phyloP scores from a whole-genome alignment of 2,329 filamentous ascomycete species.

The Metarhizium guizhouense region DNA sequence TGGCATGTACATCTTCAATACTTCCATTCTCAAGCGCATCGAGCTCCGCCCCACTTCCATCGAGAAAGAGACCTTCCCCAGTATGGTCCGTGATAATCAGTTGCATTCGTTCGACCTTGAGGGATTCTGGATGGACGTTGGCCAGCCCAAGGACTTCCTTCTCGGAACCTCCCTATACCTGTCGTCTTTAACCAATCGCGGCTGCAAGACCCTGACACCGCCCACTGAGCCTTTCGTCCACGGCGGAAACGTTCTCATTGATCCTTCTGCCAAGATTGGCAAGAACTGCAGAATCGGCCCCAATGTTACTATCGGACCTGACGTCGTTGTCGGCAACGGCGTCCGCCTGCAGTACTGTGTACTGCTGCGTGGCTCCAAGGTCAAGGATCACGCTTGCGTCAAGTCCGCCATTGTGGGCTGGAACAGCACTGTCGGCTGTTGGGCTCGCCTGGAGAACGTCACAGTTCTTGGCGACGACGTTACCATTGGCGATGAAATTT shows the following conservation, averaged over 20 bases:
- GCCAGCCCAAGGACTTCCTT: conserved; percentile 97
- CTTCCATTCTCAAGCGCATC: conserved; percentile 80
- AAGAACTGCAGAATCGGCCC: conserved; percentile 97
- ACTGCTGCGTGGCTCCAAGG: conserved; percentile 77
- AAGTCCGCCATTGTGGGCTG: conserved; percentile 98
- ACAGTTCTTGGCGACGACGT: conserved; percentile 97
- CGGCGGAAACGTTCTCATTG: conserved; percentile 91
- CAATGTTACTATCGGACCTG: conserved; percentile 91
- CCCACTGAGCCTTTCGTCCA: conserved; percentile 71
- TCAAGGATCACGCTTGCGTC: conserved; percentile 98
- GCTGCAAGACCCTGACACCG: conserved; percentile 73
- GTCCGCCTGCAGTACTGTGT: conserved; percentile 92
- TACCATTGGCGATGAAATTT: conserved; percentile 94
- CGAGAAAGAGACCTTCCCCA: conserved; percentile 97
- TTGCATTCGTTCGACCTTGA: conserved; percentile 95
- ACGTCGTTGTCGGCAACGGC: conserved; percentile 86
- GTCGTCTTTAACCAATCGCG: conserved; percentile 82
- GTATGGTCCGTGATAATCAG: conserved; percentile 80
- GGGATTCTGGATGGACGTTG: conserved; percentile 99
- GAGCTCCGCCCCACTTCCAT: conserved; percentile 95
- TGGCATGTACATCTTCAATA: conserved; percentile 96
- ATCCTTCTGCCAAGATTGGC: conserved; percentile 90
- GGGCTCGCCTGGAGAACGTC: conserved; percentile 95
- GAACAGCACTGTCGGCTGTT: conserved; percentile 93
- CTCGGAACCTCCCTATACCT: conserved; percentile 95